These are phyloP conservation scores for Urtica urens DNA, from an alignment of 306 rosid genomes.

Conservation along the genomic window DNA sequence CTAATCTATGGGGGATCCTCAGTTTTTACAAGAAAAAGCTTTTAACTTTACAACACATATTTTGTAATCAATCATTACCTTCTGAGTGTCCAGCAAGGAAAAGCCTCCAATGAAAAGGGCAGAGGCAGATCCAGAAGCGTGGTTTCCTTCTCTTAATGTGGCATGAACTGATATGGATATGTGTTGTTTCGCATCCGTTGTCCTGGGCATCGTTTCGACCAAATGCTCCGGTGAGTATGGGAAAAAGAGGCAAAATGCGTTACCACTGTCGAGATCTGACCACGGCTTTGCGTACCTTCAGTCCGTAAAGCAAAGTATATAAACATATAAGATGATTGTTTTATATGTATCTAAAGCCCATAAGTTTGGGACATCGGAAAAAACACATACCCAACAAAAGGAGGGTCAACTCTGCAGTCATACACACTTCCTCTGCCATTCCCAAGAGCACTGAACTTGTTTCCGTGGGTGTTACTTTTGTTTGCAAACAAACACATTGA, in stretches of 20 bases:
- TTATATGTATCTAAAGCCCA: neutral
- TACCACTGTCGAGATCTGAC: conserved; percentile 62
- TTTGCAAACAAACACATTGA: neutral
- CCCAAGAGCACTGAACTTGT: conserved; percentile 32
- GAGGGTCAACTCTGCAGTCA: conserved; percentile 78
- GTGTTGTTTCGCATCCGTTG: conserved; percentile 58
- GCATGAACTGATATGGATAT: conserved; percentile 55
- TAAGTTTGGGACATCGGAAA: neutral
- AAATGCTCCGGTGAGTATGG: conserved; percentile 88
- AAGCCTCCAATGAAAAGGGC: conserved; percentile 86
- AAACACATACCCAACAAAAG: conserved; percentile 68
- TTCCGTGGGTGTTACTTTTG: conserved; percentile 20
- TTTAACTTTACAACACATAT: neutral
- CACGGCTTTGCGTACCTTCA: conserved; percentile 79
- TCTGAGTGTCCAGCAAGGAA: conserved; percentile 53
- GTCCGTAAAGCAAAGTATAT: conserved; percentile 16
- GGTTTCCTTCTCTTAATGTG: conserved; percentile 43
- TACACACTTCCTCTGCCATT: conserved; percentile 31
- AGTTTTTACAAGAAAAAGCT: neutral
- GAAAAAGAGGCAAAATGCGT: conserved; percentile 72
- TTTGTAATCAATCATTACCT: conserved; percentile 39
- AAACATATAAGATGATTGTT: conserved; percentile 10
- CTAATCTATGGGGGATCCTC: too few species aligned
- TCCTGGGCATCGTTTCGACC: conserved; percentile 55
- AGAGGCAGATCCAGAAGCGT: conserved; percentile 62